Evolutionary conservation across 2,329 filamentous ascomycete species (phyloP), one percentile per base, ranked within the genome.

Genomic region (Hymenoscyphus fraxineus): DNA sequence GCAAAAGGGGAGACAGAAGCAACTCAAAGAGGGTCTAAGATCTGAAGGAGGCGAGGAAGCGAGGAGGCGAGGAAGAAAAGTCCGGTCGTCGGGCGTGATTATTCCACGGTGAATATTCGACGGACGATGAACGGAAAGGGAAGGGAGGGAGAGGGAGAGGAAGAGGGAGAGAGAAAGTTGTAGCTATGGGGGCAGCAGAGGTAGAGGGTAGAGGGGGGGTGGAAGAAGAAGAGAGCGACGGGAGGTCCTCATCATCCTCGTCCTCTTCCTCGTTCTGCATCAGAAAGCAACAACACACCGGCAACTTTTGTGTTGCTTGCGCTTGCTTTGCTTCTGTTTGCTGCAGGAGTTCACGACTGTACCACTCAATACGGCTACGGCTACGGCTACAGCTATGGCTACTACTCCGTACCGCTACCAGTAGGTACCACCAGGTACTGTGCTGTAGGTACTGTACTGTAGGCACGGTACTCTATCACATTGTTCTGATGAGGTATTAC

Each of bases 51-150:
- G 27, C 2, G 7, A 31, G 51, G 51, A 15, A 58, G 27, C 27
- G 27, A n/a, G 4, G 58, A 44, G 40, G 38, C 4, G 39, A 32
- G 10, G 54, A 38, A 22, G 41, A 58, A 51, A 63, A 19, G 59
- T 38, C 47, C n/a, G 47, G 47, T 51, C 27, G 9, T 69, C 67
- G 69, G 69, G 59, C 39, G 35, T 40, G 65, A 69, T 69, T 70
- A 63, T 70, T 70, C 69, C 67, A 69, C 9, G 35, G 35, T 35
- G 35, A 35, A 6, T 35, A 35, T 35, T 35, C 60, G 65, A 64
- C 66, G 61, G 31, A 60, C 59, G 58, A 57, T 10, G 32, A 40
- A 16, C 12, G 27, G 19, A 38, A 27, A 3, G 27, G 31, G 16
- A 16, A 35, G 27, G 27, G 12, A 32, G 22, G 10, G 27, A n/a